Conservation (phyloP, 2,329 filamentous ascomycete genomes). For the Akanthomyces uredinophilus region DNA sequence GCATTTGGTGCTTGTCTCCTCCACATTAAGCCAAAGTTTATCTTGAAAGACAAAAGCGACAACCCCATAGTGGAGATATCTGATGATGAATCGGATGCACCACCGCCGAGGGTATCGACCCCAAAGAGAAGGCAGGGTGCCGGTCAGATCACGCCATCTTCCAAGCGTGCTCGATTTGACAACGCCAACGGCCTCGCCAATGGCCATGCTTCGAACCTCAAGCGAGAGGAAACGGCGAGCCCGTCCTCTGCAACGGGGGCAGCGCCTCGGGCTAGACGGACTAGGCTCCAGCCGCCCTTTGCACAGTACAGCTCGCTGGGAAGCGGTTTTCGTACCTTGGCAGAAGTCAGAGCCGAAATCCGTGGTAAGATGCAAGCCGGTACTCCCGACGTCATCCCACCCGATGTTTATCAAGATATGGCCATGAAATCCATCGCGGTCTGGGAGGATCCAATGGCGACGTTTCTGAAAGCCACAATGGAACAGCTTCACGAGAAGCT, state of each 20-base stretch:
- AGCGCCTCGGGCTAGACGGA: conserved; percentile 16
- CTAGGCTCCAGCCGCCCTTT: conserved; percentile 33
- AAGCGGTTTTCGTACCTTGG: conserved; percentile 40
- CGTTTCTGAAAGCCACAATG: conserved; percentile 44
- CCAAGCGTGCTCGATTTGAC: conserved; percentile 18
- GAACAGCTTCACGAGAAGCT: conserved; percentile 43
- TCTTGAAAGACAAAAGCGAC: conserved; percentile 35
- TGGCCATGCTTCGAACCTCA: conserved; percentile 24
- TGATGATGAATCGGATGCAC: conserved; percentile 34
- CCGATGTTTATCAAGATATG: conserved; percentile 55
- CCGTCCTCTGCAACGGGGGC: conserved; percentile 16
- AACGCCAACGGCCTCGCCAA: not conserved
- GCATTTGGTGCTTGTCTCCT: conserved; percentile 46
- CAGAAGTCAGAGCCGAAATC: conserved; percentile 51
- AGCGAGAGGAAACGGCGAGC: conserved; percentile 31
- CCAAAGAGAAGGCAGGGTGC: conserved; percentile 27
- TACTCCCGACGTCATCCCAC: conserved; percentile 53
- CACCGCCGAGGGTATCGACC: conserved; percentile 19
- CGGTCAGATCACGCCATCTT: conserved; percentile 28
- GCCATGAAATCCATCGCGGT: conserved; percentile 51
- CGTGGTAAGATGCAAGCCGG: conserved; percentile 49
- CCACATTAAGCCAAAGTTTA: conserved; percentile 42
- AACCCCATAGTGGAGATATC: conserved; percentile 34
- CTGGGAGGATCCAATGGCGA: conserved; percentile 51
- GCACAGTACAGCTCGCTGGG: conserved; percentile 34